These are phyloP conservation scores for Diaporthe ampelina DNA, from an alignment of 2,329 filamentous ascomycete species.

Conservation along the genomic window DNA sequence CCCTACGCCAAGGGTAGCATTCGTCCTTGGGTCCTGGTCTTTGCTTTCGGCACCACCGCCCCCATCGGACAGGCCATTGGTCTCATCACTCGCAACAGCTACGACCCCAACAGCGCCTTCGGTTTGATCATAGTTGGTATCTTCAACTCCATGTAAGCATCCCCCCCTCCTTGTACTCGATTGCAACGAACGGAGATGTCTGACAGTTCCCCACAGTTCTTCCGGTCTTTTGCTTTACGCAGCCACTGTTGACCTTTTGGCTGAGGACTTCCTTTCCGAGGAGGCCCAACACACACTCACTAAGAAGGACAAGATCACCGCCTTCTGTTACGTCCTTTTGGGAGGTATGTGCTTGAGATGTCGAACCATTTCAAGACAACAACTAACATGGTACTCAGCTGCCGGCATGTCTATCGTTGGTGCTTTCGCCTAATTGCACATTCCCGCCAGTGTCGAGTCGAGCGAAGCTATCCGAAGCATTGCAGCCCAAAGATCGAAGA, in stretches of 20 bases:
- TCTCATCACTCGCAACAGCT: conserved; percentile 67
- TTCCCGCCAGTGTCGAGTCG: neutral
- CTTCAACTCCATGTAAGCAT: conserved; percentile 73
- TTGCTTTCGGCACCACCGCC: conserved; percentile 74
- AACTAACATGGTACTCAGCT: conserved; percentile 49
- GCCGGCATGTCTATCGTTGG: conserved; percentile 62
- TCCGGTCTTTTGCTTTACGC: conserved; percentile 74
- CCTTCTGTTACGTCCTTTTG: conserved; percentile 64
- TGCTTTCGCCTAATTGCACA: conserved; percentile 57
- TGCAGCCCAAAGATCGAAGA: neutral
- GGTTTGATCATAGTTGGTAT: conserved; percentile 74
- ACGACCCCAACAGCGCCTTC: conserved; percentile 74
- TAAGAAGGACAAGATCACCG: conserved; percentile 65
- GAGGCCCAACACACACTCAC: conserved; percentile 65
- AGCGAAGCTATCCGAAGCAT: neutral
- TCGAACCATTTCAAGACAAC: neutral
- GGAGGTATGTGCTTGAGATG: conserved; percentile 58
- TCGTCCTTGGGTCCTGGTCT: conserved; percentile 72
- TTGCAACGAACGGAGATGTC: neutral
- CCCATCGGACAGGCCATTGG: conserved; percentile 77
- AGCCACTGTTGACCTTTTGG: conserved; percentile 73
- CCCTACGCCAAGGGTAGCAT: conserved; percentile 69
- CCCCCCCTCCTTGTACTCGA: no score
- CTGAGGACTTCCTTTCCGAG: conserved; percentile 75
- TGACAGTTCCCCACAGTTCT: conserved; percentile 55